Percentiles rank a stretch among this genome's conserved stretches.
Conservation (phyloP, 208 protist species). For the Trypanosomatidae sp. region DNA sequence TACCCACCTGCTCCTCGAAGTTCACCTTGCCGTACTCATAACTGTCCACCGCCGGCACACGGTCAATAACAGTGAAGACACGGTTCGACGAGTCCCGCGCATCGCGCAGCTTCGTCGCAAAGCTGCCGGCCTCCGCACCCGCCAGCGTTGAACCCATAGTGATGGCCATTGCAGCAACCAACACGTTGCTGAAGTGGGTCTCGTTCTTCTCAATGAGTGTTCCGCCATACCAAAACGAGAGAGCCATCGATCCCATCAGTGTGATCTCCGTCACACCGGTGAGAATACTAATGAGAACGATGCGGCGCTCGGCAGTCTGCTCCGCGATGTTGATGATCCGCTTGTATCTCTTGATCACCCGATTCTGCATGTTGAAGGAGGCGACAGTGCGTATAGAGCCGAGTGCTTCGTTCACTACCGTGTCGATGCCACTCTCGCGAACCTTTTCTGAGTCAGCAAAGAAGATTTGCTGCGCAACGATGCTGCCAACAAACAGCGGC, state of each 20-base stretch:
- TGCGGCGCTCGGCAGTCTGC: conserved; percentile 24
- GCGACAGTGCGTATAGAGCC: conserved; percentile 71
- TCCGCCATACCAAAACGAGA: conserved; percentile 85
- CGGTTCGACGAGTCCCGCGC: conserved; percentile 44
- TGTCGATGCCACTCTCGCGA: conserved; percentile 42
- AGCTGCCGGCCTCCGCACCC: conserved; percentile 61
- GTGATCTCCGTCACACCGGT: conserved; percentile 55
- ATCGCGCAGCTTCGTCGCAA: conserved; percentile 59
- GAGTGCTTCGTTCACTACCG: conserved; percentile 66
- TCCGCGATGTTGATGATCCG: conserved; percentile 23
- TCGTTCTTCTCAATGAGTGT: conserved; percentile 73
- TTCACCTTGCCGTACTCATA: conserved; percentile 42
- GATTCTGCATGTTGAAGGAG: conserved; percentile 69
- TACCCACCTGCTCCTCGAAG: conserved; percentile 39
- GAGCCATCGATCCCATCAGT: conserved; percentile 51
- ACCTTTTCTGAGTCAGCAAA: conserved; percentile 37
- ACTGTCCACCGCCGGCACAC: conserved; percentile 59
- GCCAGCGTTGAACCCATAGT: conserved; percentile 62
- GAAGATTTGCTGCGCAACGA: conserved; percentile 47
- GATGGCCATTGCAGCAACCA: conserved; percentile 54
- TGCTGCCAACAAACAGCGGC: conserved; percentile 46
- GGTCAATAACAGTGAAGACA: conserved; percentile 78
- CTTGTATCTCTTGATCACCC: conserved; percentile 31
- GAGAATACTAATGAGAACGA: conserved; percentile 34
- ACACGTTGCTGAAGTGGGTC: conserved; percentile 55